Percentiles rank a stretch among this genome's conserved stretches.
Evolutionary conservation across 257 asterid species (phyloP).

Genomic region (Solanum tarapatanum): DNA sequence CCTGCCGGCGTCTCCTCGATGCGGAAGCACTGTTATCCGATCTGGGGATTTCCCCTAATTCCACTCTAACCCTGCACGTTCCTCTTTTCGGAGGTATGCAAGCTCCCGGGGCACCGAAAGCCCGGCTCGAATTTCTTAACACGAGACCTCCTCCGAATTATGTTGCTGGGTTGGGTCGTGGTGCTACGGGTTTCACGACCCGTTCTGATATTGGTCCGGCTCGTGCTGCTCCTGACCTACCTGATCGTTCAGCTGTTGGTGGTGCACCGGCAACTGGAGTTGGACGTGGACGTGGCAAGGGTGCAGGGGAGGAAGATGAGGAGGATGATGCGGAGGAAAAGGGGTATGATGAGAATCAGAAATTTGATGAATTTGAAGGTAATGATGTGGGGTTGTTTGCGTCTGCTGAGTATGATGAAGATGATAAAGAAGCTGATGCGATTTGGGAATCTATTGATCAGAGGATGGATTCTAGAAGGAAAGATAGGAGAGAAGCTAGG

Average conservation of each 20-base stretch:
- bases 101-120: constrained; percentile 49
- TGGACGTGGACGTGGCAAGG: constrained; percentile 68
- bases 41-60: constrained; percentile 36
- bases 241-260: constrained; percentile 50
- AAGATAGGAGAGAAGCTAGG: constrained; percentile 90
- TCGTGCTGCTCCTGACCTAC: constrained; percentile 82
- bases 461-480: constrained; percentile 85
- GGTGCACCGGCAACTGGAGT: constrained; percentile 29
- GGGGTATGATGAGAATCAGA: constrained; percentile 88
- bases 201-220: constrained; percentile 97
- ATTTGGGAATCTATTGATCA: constrained; percentile 79
- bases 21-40: constrained; percentile 15
- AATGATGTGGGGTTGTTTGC: constrained; percentile 89
- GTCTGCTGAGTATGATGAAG: constrained; percentile 88
- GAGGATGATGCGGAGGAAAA: constrained; percentile 68
- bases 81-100: constrained; percentile 66
- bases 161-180: constrained; percentile 93
- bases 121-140: constrained; percentile 44
- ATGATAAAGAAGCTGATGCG: constrained; percentile 83
- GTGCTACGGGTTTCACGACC: constrained; percentile 92
- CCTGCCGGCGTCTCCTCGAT: constrained; percentile 37
- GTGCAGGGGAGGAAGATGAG: constrained; percentile 60
- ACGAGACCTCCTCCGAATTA: constrained; percentile 68
- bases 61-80: constrained; percentile 47
- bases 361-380: constrained; percentile 88